Evolutionary conservation across 345 rosid species (phyloP), one percentile per base, ranked within the genome.

Genomic region (Hibiscus trionum): DNA sequence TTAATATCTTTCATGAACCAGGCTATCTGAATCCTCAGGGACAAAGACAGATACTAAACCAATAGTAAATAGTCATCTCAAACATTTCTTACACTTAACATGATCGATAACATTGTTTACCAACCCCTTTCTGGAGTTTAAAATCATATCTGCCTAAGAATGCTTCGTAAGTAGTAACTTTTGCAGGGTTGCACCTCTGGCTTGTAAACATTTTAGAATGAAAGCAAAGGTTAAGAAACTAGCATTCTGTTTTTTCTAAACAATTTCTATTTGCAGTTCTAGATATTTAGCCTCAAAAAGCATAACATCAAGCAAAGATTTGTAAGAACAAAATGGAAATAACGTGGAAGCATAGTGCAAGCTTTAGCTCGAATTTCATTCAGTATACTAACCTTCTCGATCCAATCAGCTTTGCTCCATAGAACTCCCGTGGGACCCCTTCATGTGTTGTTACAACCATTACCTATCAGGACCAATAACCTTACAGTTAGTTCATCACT

Each of bases 371-470:
- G 24, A 66, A 21, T 53, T 71, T 61, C 37, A 56, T 60, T 24
- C 39, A 15, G 24, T 19, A 62, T 49, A 70, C 70, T 80, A 75
- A 95, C 98, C 99, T 95, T 59, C 89, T 75, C 65, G 99, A 95
- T 73, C 99, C 99, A 64, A 95, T 95, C 86, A 88, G 80, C 82
- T 87, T 92, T 31, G 99, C 98, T 77, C 99, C 99, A 79, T 95
- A 86, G 73, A 95, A 95, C 80, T 95, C 99, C 33, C 82, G 75
- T 0, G 99, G 99, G 52, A 95, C 98, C 79, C 99, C 99, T 86
- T 95, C 99, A 63, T 95, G 99, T 71, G 99, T 95, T 4, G 99
- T 95, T 72, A 95, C 96, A 21, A 95, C 99, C 86, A 95, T 82
- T 74, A 91, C 99, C 98, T 94, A 75, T 58, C 52, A 53, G 69